Base-by-base conservation (phyloP, 306 rosid species). In the Inga oerstediana region DNA sequence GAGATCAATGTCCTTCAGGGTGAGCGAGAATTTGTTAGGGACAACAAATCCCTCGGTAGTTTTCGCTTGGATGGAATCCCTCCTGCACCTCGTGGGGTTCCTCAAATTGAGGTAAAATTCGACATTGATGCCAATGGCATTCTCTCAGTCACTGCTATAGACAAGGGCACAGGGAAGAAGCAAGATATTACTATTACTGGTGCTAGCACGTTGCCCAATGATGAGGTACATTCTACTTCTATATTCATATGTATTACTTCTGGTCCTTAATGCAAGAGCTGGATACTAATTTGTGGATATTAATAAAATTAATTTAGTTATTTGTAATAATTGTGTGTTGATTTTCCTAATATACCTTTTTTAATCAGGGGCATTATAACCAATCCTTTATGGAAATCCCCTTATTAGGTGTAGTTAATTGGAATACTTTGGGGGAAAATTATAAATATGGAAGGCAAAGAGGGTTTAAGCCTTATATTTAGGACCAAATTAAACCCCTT, bases 141-240 rank as follows among this genome's bases (percentile, higher is more conserved):
- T 76, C 97, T 95, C 39, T 95, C 98, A 0, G 99, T 95, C 5
- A 54, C 93, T 82, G 99, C 99, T 8, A 56, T 93, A 67, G 99
- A 95, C 79, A 95, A 95, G 89, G 98, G 99, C 77, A 92, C 99
- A 0, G 98, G 99, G 61, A 95, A 95, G 86, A 91, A 93, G 79
- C 99, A 95, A 75, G 99, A 95, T 84, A 95, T 95, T 58, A 95
- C 99, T 56, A 95, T 95, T 77, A 95, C 98, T 48, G 98, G 98
- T 80, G 99, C 98, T 35, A 96, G 99, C 85, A 96, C 99, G 41
- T 89, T 96, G 82, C 99, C 97, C 51, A 76, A 78, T 62, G 99
- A 96, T 44, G 99, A 95, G 99, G 99, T 95, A 89, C 17, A 24
- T 51, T 62, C 32, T 45, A n/a, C 32, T 20, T 19, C 7, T 8